Evolutionary conservation across 139 green algal genomes (phyloP).

Genomic region (Auxenochlorella protothecoides): DNA sequence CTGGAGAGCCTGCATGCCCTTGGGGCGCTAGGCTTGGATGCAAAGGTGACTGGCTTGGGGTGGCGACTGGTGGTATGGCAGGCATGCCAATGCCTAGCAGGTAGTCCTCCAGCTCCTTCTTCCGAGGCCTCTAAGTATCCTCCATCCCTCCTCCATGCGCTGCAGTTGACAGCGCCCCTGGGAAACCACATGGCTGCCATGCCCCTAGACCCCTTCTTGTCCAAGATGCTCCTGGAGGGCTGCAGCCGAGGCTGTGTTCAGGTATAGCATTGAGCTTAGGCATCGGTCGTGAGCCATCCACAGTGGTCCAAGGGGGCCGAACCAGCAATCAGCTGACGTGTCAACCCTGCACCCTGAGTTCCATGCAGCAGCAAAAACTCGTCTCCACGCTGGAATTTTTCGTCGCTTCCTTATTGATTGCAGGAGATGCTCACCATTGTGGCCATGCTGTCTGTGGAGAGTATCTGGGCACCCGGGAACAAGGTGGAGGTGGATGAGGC

Average conservation of each 20-base stretch:
- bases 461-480: slow-evolving; percentile 61
- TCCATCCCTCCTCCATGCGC: no score
- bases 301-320: no score
- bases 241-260: slow-evolving; percentile 44
- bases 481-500: slow-evolving; percentile 80
- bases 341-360: no score
- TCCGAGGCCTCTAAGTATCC: no score
- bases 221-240: slow-evolving; percentile 80
- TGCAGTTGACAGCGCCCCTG: slow-evolving; percentile 4
- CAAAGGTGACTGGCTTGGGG: background rate
- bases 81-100: no score
- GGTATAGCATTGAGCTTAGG: no score
- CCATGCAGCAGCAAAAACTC: no score
- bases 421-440: slow-evolving; percentile 82
- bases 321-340: no score
- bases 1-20: slow-evolving; percentile 80
- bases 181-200: slow-evolving; percentile 90
- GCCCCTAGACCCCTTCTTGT: slow-evolving; percentile 85
- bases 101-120: no score
- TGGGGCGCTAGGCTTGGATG: slow-evolving; percentile 60
- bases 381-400: no score
- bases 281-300: no score
- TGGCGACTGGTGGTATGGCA: no score
- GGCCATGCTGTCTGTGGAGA: slow-evolving; percentile 83
- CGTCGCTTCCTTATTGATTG: background rate